Evolutionary conservation across 495 filamentous ascomycete species (phyloP), one percentile per base, ranked within the genome.

Genomic region (Sphaerosporella brunnea): DNA sequence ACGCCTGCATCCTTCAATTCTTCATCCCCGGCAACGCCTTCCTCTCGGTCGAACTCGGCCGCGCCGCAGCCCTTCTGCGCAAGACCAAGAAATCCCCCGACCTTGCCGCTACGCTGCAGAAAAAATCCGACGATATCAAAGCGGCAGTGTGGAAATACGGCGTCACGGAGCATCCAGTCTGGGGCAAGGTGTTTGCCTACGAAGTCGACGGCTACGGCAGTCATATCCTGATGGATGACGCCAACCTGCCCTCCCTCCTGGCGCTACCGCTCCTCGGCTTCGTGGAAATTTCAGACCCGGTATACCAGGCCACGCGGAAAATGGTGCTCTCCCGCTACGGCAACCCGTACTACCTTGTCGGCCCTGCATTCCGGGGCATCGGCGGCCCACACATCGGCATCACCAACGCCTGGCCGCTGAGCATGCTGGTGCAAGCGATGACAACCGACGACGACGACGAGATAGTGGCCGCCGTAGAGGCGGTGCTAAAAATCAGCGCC

Each of bases 131-230:
- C 45, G 66, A 64, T 2, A 85, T 99, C 25, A 73, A 73, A 15
- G 69, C 75, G 23, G 87, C 84, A 2, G 73, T 99, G 34, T 83
- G 77, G 70, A 79, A 92, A 49, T 75, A 96, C 55, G 90, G 82
- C n/a, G 79, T 94, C 10, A 79, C 96, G n/a, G 63, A 67, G 2
- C 85, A 94, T 56, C 72, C 78, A 52, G 78, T 72, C 35, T 93
- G 79, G 52, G 92, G 92, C 23, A 67, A 80, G 18, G 90, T 99
- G 2, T 99, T 93, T 61, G 90, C 90, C 4, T 99, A 80, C 59
- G 90, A 99, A 64, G 84, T 96, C 11, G 90, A 99, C 60, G 90
- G 90, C 1, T 99, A 90, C 54, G 92, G 90, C 38, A 86, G 82
- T 10, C 70, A 75, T 3, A 81, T 93, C 42, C 63, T 97, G 24